Percentiles rank a stretch among this genome's conserved stretches.
phyloP scores from a whole-genome alignment of 2,329 filamentous ascomycete species.

The Aspergillus hiratsukae region DNA sequence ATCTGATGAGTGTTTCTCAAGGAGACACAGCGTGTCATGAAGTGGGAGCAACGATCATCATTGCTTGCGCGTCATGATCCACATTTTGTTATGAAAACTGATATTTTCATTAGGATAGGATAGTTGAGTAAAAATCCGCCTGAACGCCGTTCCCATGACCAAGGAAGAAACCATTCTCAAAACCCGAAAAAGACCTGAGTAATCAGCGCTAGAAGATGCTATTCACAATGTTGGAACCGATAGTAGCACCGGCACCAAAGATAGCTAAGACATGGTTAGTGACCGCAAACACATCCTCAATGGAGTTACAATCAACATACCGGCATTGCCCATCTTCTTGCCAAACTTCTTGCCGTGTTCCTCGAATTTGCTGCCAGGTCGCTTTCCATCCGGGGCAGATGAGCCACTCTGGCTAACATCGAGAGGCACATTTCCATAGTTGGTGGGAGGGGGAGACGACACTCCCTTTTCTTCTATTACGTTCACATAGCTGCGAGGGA shows the following conservation, averaged over 20 bases:
- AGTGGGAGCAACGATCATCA: background rate
- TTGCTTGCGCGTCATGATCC: background rate
- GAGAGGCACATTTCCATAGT: constrained; percentile 64
- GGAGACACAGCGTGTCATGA: too few relatives aligned
- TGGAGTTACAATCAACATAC: constrained; percentile 27
- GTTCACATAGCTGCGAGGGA: constrained; percentile 84
- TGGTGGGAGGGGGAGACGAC: constrained; percentile 36
- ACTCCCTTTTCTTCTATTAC: constrained; percentile 61
- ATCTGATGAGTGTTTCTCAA: too few relatives aligned
- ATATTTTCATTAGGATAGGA: background rate
- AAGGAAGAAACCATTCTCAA: background rate
- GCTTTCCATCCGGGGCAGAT: constrained; percentile 38
- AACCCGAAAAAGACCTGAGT: background rate
- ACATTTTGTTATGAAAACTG: background rate
- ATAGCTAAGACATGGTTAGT: constrained; percentile 55
- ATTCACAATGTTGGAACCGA: constrained; percentile 86
- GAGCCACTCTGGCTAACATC: constrained; percentile 61
- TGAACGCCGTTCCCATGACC: background rate
- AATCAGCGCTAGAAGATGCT: constrained; percentile 65
- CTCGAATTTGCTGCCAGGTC: constrained; percentile 57
- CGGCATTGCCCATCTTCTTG: constrained; percentile 79
- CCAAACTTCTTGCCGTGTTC: constrained; percentile 90
- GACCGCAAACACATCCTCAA: background rate
- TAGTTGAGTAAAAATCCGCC: background rate
- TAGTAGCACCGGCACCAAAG: constrained; percentile 87